Base-by-base conservation (phyloP, 805 yeast species). In the Brettanomyces nanus region DNA sequence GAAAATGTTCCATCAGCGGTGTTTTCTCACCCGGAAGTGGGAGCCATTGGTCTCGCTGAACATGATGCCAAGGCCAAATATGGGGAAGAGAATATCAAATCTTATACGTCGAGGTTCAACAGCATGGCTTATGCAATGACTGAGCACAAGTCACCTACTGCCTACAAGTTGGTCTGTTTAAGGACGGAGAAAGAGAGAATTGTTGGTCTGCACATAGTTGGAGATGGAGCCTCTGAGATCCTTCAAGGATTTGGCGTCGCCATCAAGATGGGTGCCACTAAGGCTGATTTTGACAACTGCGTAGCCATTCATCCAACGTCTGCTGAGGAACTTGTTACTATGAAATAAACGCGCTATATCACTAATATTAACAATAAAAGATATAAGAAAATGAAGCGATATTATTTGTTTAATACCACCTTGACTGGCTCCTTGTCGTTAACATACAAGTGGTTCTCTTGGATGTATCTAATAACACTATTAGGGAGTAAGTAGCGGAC, bases 161-260 rank as follows among this genome's bases (percentile, higher is more conserved):
- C 77, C 28, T 92, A 92, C 69, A 87, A 86, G 63, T 62, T 92
- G 42, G 70, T 92, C 34, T 73, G 77, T 54, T 73, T 59, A 7
- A 52, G 78, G 25, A 95, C 96, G 14, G 64, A 72, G 33, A 78
- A 85, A 30, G 97, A 92, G 62, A 89, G 85, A 64, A 95, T 92
- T 39, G 94, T 92, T 44, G 99, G 99, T 21, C 66, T 92, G 49
- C 98, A 92, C 62, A 63, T 92, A 39, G 84, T 89, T 48, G 99
- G 99, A 44, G 97, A 89, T 54, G 64, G 75, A 6, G 77, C 92
- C 37, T 77, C 95, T 23, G 99, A 92, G 63, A 89, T 92, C 42
- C 71, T 92, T 52, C 99, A 92, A 70, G 99, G 98, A 28, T 92
- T 92, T 54, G 98, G 97, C 42, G 98, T 89, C 38, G 98, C 98